A percentile compares a stretch with the other conserved stretches of the same genome.
Evolutionary conservation across 345 rosid genomes (phyloP).

Genomic region (Psidium friedrichsthalianum): DNA sequence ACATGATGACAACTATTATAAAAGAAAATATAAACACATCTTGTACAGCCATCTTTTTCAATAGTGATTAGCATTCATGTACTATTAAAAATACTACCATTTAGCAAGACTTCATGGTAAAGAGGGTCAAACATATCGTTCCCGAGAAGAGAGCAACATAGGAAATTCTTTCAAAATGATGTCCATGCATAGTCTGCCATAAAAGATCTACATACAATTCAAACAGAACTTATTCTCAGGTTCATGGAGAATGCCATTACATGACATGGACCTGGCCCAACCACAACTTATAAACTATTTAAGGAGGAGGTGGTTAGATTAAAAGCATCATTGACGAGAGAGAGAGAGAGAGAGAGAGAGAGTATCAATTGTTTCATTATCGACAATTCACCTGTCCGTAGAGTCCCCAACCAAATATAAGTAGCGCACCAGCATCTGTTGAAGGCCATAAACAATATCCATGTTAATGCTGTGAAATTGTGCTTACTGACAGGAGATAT

Average conservation of each 20-base stretch:
- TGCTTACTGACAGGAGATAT: neutral
- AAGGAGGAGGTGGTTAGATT: neutral
- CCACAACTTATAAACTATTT: neutral
- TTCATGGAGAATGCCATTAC: neutral
- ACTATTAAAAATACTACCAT: neutral
- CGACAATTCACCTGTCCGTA: slow-evolving; percentile 78
- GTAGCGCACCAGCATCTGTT: slow-evolving; percentile 91
- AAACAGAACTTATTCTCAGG: neutral
- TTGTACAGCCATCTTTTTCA: neutral
- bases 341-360: neutral
- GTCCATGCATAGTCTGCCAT: neutral
- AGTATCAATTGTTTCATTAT: neutral
- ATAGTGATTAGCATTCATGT: neutral
- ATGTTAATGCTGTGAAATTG: neutral
- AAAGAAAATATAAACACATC: neutral
- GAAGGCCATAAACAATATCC: slow-evolving; percentile 4
- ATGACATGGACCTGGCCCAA: neutral
- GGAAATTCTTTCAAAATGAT: neutral
- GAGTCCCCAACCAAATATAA: slow-evolving; percentile 99
- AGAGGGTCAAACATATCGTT: neutral
- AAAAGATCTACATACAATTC: neutral
- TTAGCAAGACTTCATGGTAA: neutral
- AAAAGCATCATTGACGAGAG: neutral
- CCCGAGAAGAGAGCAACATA: neutral
- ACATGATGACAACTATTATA: neutral